Evolutionary conservation across 768 basidiomycete genomes (phyloP).

Genomic region (Plicaturopsis crispa): DNA sequence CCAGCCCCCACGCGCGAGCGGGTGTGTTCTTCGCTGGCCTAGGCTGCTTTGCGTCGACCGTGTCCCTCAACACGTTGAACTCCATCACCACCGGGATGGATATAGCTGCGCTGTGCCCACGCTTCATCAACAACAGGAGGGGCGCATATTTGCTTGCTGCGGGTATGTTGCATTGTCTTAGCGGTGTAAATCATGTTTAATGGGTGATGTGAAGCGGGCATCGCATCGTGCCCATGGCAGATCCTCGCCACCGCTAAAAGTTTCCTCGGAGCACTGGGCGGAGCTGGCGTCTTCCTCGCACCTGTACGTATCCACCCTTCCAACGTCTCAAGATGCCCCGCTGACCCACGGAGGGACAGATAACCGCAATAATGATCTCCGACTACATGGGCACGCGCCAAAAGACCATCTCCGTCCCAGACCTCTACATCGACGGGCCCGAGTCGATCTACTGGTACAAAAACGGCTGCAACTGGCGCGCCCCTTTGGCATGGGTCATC

Average conservation of each 20-base stretch:
- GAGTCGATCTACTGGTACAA: constrained; percentile 8
- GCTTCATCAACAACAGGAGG: constrained; percentile 8
- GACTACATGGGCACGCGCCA: constrained; percentile 7
- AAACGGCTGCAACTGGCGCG: constrained; percentile 7
- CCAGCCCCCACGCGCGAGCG: no score
- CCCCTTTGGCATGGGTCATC: constrained; percentile 8
- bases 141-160: constrained; percentile 6
- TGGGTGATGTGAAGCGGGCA: constrained; percentile 1
- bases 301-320: not conserved
- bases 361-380: constrained; percentile 7
- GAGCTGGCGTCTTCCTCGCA: constrained; percentile 6
- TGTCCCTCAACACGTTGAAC: constrained; percentile 13
- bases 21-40: constrained; percentile 15
- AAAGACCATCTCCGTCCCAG: constrained; percentile 4
- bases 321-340: not conserved
- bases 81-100: constrained; percentile 14
- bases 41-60: constrained; percentile 12
- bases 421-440: constrained; percentile 5
- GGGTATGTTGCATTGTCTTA: no score
- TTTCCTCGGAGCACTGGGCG: constrained; percentile 5
- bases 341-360: not conserved
- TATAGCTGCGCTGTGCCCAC: no score
- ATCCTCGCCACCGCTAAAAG: constrained; percentile 6
- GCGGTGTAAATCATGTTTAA: not conserved
- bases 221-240: constrained; percentile 8